Conservation (phyloP, 108 stramenopile species). For the Pseudonitzschia delicatissima region DNA sequence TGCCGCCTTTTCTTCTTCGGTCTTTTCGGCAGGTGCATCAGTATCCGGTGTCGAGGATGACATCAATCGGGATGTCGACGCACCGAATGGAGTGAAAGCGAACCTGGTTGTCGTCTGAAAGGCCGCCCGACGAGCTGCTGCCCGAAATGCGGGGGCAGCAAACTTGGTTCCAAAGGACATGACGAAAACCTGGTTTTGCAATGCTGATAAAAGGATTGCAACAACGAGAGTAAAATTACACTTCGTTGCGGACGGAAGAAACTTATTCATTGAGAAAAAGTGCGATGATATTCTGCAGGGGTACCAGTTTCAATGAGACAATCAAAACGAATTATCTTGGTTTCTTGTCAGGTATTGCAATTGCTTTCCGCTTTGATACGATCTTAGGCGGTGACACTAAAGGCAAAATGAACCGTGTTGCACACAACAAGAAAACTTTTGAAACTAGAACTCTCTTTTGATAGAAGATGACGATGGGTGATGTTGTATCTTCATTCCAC, state of each 20-base stretch:
- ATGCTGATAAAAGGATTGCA: slow-evolving; percentile 6
- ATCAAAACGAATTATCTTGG: too few species aligned
- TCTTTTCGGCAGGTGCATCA: slow-evolving; percentile 45
- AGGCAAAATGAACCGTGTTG: too few species aligned
- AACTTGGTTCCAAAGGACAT: slow-evolving; percentile 1
- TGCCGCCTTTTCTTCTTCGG: slow-evolving; percentile 72
- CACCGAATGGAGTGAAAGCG: background rate
- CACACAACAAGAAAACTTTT: too few species aligned
- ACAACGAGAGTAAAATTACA: background rate
- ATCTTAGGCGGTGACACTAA: too few species aligned
- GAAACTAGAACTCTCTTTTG: too few species aligned
- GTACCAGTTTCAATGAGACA: too few species aligned
- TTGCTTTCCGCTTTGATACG: too few species aligned
- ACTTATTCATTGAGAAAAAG: slow-evolving; percentile 8
- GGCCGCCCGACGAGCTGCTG: background rate
- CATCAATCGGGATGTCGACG: slow-evolving; percentile 17
- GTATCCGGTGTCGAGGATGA: slow-evolving; percentile 7
- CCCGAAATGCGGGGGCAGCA: background rate
- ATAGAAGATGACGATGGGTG: too few species aligned
- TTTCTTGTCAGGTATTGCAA: too few species aligned
- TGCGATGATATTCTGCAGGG: background rate
- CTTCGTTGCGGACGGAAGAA: slow-evolving; percentile 1
- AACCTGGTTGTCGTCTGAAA: background rate
- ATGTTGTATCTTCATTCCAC: too few species aligned
- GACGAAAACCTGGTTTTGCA: background rate